Base-by-base conservation (phyloP, 2,329 filamentous ascomycete genomes). In the Colletotrichum lentis region DNA sequence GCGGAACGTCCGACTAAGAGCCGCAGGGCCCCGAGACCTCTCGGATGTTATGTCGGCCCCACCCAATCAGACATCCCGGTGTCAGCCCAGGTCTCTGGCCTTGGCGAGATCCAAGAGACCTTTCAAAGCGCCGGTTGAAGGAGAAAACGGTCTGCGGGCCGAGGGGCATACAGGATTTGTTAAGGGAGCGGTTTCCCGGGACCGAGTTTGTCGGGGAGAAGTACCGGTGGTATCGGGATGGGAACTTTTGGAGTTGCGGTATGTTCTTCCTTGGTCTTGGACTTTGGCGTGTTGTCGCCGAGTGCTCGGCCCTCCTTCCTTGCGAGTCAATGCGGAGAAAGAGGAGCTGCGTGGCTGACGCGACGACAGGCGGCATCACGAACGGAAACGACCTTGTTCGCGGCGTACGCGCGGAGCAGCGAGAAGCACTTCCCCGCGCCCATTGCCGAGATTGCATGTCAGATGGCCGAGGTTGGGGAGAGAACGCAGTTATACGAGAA, bases 371-470 rank as follows among this genome's bases (percentile, higher is more conserved):
- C n/a, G 84, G 83, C 58, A 76, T 87, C 61, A 87, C 85, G 14
- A 86, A 86, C 69, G 84, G 84, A 39, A 86, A 86, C 71, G 85
- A 87, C 65, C 78, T 87, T 61, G 81, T 86, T 86, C 52, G 81
- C 82, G 20, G 84, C 84, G 2, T 87, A 86, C 72, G 80, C 80
- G 10, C 79, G 82, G 43, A 75, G 79, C 6, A 63, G 53, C 43
- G 78, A 77, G 50, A 77, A 78, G 62, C 79, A 79, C 62, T 84
- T 85, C 72, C 78, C 83, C 0, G 71, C 69, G 5, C 73, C 80
- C 0, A 69, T 85, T 18, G 83, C 78, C 11, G 84, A 86, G 73
- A 71, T 84, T 52, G 79, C 73, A 3, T 76, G 81, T 24, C 73
- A 74, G 67, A 71, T 85, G 75, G 79, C 81, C 1, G 84, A 86